Percentiles rank a stretch among this genome's conserved stretches.
These are phyloP conservation scores for Chytriomyces confervae DNA, from an alignment of 192 early-diverging fungal species.

Conservation along the genomic window DNA sequence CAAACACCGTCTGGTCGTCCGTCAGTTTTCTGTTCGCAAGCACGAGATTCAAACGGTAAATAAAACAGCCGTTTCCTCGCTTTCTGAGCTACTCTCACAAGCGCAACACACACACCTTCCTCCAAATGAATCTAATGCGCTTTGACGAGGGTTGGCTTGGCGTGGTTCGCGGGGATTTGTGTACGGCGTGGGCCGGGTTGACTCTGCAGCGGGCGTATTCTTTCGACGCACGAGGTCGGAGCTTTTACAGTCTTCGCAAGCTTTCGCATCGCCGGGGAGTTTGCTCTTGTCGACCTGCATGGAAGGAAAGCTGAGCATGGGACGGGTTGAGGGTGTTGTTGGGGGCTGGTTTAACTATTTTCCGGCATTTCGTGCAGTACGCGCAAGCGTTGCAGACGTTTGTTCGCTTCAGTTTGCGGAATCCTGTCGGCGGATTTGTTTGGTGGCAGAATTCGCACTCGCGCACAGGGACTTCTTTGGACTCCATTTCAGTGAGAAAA, in stretches of 20 bases:
- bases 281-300: background rate
- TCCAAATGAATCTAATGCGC: constrained; percentile 29
- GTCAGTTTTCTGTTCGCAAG: constrained; percentile 61
- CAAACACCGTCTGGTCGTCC: constrained; percentile 78
- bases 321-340: too few relatives aligned
- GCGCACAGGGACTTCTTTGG: background rate
- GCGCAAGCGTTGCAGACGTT: background rate
- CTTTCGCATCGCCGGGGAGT: background rate
- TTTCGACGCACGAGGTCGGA: background rate
- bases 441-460: constrained; percentile 4
- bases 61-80: too few relatives aligned
- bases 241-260: background rate
- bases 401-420: background rate
- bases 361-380: background rate
- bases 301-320: too few relatives aligned
- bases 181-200: background rate
- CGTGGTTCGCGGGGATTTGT: background rate
- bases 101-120: background rate
- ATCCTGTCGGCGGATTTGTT: background rate
- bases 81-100: too few relatives aligned
- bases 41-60: constrained; percentile 67
- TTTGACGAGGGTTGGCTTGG: constrained; percentile 10
- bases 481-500: background rate
- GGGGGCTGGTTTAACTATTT: background rate
- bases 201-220: background rate